These are phyloP conservation scores for Psidium friedrichsthalianum DNA, from an alignment of 345 rosid genomes.

Conservation along the genomic window DNA sequence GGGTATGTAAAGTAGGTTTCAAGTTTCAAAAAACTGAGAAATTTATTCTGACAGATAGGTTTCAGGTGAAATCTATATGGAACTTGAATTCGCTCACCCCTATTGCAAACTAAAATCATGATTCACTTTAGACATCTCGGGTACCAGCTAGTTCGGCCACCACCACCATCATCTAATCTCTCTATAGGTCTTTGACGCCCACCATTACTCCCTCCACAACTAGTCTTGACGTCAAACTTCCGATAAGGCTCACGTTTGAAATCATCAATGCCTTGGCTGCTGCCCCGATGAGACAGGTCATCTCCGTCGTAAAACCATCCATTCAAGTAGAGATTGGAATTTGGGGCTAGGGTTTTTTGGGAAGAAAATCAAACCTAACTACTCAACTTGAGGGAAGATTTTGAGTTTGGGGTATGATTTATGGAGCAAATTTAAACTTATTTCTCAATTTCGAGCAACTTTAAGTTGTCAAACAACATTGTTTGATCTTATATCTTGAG, in stretches of 20 bases:
- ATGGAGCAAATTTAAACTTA: background rate
- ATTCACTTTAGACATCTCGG: background rate
- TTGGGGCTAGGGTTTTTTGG: background rate
- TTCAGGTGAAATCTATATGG: no score
- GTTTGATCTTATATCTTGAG: background rate
- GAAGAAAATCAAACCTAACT: background rate
- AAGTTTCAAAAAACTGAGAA: no score
- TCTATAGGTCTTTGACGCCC: background rate
- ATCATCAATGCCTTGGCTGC: background rate
- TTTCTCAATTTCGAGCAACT: background rate
- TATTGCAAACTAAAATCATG: background rate
- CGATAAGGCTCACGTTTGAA: background rate
- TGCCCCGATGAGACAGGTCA: background rate
- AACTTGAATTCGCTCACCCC: no score
- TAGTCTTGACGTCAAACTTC: background rate
- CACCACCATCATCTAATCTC: background rate
- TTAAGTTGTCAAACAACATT: background rate
- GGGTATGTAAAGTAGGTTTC: no score
- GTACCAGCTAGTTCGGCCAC: no score
- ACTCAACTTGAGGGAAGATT: background rate
- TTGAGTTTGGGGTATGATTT: background rate
- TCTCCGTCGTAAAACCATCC: background rate
- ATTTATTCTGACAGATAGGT: no score
- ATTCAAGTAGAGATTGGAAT: background rate
- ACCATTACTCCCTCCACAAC: background rate